Evolutionary conservation across 2,329 filamentous ascomycete species (phyloP).

Genomic region (Colletotrichum endophyticum): DNA sequence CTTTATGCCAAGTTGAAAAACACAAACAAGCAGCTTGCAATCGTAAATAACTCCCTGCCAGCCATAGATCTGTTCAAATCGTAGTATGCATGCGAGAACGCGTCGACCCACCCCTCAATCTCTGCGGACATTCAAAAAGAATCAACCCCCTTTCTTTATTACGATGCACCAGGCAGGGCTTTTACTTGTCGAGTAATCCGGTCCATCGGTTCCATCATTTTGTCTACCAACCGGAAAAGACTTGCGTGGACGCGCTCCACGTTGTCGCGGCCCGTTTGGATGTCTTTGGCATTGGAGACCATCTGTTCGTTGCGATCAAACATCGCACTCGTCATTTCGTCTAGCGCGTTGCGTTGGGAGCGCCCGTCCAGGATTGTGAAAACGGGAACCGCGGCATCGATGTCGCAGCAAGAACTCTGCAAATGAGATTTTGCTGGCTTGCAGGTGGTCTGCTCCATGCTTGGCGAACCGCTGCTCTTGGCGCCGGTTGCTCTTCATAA

Average conservation of each 20-base stretch:
- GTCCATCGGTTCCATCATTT: not conserved
- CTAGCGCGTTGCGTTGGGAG: not conserved
- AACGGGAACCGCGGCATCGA: not conserved
- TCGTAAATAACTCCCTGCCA: not conserved
- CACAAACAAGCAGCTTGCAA: not conserved
- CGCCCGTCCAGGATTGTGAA: not conserved
- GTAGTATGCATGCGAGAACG: not conserved
- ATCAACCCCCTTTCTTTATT: not conserved
- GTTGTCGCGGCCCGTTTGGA: not conserved
- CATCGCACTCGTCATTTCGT: not conserved
- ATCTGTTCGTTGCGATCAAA: not conserved
- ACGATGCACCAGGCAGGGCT: not conserved
- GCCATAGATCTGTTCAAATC: not conserved
- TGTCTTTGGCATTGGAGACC: not conserved
- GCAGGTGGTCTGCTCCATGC: not conserved
- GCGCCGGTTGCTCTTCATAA: not conserved
- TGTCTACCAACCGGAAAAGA: not conserved
- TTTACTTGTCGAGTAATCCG: fast-evolving
- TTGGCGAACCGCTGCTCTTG: not conserved
- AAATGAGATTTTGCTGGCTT: not conserved
- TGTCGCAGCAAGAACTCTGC: not conserved
- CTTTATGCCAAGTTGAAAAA: not conserved
- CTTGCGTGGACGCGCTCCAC: not conserved
- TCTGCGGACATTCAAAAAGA: not conserved
- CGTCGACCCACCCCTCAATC: not conserved